phyloP scores from a whole-genome alignment of 2,329 filamentous ascomycete genomes.

The Fusarium udum region DNA sequence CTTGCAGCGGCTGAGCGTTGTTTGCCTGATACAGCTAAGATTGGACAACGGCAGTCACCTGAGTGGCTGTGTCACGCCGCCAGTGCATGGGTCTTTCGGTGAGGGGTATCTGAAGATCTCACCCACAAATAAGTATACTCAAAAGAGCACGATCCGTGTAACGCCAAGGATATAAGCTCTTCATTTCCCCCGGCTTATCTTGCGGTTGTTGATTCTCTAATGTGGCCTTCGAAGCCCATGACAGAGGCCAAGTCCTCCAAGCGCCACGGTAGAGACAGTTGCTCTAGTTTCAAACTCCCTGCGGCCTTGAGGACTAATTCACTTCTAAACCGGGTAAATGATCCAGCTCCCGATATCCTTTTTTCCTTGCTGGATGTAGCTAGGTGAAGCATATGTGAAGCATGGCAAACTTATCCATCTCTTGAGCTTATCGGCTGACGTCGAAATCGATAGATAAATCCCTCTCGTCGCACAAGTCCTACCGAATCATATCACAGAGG shows the following conservation, averaged over 20 bases:
- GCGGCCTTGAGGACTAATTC: neutral
- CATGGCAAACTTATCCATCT: too few species aligned
- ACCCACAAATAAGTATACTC: neutral
- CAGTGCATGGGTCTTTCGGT: neutral
- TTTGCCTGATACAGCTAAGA: neutral
- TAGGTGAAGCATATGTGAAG: too few species aligned
- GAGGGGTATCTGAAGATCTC: neutral
- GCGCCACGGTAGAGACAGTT: neutral
- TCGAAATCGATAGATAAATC: neutral
- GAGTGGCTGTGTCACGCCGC: neutral
- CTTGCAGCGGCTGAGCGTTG: neutral
- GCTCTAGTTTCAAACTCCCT: neutral
- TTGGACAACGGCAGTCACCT: neutral
- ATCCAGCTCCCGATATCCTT: too few species aligned
- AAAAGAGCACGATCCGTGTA: too few species aligned
- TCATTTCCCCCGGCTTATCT: fast-evolving
- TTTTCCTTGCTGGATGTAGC: too few species aligned
- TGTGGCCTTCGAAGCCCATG: neutral
- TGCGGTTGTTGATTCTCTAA: neutral
- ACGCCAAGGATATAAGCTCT: too few species aligned
- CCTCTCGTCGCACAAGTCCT: neutral
- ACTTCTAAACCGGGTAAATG: neutral
- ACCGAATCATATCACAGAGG: neutral
- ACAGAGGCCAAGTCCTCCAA: neutral
- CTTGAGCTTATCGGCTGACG: neutral